These are phyloP conservation scores for Claviceps humidiphila DNA, from an alignment of 2,329 filamentous ascomycete genomes.

Conservation along the genomic window DNA sequence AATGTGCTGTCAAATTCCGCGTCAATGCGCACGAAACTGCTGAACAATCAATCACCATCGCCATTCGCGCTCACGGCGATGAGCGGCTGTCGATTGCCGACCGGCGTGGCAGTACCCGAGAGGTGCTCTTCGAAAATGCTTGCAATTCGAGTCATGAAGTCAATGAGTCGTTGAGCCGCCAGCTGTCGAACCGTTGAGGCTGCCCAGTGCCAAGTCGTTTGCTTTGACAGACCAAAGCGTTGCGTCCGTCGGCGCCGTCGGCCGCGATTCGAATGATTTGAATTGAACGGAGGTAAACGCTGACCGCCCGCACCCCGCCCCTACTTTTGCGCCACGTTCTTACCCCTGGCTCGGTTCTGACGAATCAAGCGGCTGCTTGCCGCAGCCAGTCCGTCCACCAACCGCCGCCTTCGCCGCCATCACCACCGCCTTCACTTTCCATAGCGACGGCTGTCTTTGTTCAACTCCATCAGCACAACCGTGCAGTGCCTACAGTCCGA, in stretches of 20 bases:
- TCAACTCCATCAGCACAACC: not conserved
- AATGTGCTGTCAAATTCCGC: too few species aligned
- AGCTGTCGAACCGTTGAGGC: not conserved
- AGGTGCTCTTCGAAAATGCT: not conserved
- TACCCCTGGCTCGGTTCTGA: not conserved
- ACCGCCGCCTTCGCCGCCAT: not conserved
- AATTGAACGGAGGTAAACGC: not conserved
- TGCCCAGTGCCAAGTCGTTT: not conserved
- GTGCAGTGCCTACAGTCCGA: not conserved
- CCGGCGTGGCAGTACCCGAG: not conserved
- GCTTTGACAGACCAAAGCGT: not conserved
- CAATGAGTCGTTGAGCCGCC: too few species aligned
- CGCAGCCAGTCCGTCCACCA: not conserved
- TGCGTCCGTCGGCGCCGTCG: not conserved
- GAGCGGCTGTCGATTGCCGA: too few species aligned
- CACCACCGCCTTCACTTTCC: not conserved
- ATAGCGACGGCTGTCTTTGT: not conserved
- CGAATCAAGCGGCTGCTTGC: not conserved
- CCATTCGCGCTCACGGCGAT: too few species aligned
- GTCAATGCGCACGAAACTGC: too few species aligned
- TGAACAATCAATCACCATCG: too few species aligned
- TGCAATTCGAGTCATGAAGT: too few species aligned
- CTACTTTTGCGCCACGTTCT: not conserved
- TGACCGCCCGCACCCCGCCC: not conserved
- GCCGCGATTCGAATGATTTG: not conserved